These are phyloP conservation scores for Ceratobasidium sp. DNA, from an alignment of 1,284 basidiomycete species.

Conservation along the genomic window DNA sequence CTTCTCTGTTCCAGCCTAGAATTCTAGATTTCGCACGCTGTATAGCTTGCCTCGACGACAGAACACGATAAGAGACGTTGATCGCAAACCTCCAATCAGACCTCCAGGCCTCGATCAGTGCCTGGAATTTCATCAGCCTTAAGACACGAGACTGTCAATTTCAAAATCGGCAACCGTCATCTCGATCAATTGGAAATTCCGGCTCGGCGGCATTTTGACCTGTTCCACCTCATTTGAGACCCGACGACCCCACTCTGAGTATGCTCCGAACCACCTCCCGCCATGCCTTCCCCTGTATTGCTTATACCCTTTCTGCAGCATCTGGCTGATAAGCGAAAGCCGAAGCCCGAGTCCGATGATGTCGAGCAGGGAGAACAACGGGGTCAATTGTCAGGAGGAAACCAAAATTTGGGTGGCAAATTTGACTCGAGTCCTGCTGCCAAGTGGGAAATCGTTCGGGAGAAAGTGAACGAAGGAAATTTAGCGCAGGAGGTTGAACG, in stretches of 20 bases:
- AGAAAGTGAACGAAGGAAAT: not conserved
- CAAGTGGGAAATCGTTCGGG: conserved; percentile 3
- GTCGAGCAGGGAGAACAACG: not conserved
- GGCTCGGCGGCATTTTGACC: conserved; percentile 2
- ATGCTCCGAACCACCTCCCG: conserved; percentile 22
- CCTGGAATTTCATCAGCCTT: no score
- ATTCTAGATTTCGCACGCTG: no score
- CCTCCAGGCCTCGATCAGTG: no score
- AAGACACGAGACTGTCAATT: no score
- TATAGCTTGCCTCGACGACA: no score
- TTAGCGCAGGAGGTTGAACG: not conserved
- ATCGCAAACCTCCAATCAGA: no score
- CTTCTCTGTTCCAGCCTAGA: no score
- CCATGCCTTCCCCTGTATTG: conserved; percentile 19
- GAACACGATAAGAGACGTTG: no score
- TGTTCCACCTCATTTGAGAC: conserved; percentile 21
- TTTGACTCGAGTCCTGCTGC: not conserved
- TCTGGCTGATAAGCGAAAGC: conserved; percentile 2
- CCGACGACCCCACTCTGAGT: not conserved
- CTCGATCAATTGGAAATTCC: no score
- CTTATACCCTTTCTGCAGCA: conserved; percentile 3
- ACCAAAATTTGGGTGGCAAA: not conserved
- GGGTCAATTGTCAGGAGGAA: not conserved
- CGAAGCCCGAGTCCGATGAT: not conserved
- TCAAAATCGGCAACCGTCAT: no score